A percentile compares a stretch with the other conserved stretches of the same genome.
Conservation (phyloP, 2,329 filamentous ascomycete genomes). For the Talaromyces verruculosus region DNA sequence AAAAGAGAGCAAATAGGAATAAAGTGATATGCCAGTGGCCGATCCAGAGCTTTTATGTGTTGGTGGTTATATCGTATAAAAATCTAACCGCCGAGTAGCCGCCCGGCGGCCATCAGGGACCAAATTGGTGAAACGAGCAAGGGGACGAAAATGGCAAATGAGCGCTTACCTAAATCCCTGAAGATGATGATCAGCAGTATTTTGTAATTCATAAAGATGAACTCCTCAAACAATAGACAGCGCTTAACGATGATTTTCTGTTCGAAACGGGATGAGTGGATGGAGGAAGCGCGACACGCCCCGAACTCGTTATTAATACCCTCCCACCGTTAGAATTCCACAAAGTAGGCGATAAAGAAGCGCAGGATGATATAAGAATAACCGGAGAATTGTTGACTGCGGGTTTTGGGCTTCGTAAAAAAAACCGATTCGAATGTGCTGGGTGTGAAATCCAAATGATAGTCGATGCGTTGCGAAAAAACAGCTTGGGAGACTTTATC, state of each 20-base stretch:
- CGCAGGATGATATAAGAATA: neutral
- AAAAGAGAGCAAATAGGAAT: neutral
- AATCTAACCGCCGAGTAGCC: slow-evolving; percentile 21
- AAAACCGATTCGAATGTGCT: neutral
- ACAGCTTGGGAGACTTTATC: too few relatives aligned
- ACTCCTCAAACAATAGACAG: neutral
- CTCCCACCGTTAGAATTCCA: neutral
- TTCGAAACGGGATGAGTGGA: neutral
- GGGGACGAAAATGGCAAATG: slow-evolving; percentile 21
- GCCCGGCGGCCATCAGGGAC: slow-evolving; percentile 14
- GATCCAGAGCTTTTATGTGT: slow-evolving; percentile 8
- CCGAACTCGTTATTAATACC: neutral
- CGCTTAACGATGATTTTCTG: neutral
- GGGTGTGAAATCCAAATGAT: neutral
- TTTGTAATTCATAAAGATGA: slow-evolving; percentile 14
- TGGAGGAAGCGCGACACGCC: neutral
- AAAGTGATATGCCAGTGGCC: neutral
- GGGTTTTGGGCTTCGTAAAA: neutral
- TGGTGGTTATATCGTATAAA: slow-evolving; percentile 2
- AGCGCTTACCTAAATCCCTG: slow-evolving; percentile 30
- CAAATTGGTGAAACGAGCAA: slow-evolving; percentile 23
- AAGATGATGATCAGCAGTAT: neutral
- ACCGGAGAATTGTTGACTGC: neutral
- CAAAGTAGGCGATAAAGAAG: neutral
- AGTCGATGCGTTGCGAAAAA: neutral